A percentile compares a stretch with the other conserved stretches of the same genome.
phyloP scores from a whole-genome alignment of 164 flowering plant genomes.

The Macadamia integrifolia region DNA sequence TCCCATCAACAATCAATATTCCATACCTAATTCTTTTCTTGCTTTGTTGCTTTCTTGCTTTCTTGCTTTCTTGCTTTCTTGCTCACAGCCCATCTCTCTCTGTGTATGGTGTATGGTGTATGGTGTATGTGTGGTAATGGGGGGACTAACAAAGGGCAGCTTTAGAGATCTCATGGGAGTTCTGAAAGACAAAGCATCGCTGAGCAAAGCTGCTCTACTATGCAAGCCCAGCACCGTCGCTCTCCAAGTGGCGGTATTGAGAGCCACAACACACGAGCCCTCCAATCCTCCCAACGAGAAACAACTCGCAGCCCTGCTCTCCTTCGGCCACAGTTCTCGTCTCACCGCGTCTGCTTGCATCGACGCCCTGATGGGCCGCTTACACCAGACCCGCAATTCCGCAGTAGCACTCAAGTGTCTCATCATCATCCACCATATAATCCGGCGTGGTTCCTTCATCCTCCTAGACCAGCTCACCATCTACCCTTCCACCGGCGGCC shows the following conservation, averaged over 20 bases:
- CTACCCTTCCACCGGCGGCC: constrained; percentile 57
- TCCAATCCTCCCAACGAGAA: constrained; percentile 30
- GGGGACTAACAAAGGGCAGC: too few species aligned
- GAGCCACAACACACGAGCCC: constrained; percentile 69
- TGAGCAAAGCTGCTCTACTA: constrained; percentile 58
- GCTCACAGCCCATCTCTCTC: too few species aligned
- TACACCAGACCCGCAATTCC: constrained; percentile 43
- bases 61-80: too few species aligned
- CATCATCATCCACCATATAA: constrained; percentile 36
- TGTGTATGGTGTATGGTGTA: too few species aligned
- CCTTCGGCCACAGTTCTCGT: constrained; percentile 47
- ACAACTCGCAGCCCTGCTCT: constrained; percentile 43
- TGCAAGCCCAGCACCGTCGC: constrained; percentile 29
- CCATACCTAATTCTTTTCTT: too few species aligned
- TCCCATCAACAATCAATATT: too few species aligned
- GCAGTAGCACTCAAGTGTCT: constrained; percentile 69
- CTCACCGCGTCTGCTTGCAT: constrained; percentile 46
- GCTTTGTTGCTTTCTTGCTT: too few species aligned
- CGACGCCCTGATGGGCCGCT: constrained; percentile 54
- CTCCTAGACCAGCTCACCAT: constrained; percentile 64
- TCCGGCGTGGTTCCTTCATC: constrained; percentile 50
- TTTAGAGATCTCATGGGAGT: constrained; percentile 32
- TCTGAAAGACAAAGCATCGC: constrained; percentile 67
- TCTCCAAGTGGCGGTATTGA: constrained; percentile 41
- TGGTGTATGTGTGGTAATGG: too few species aligned